These are phyloP conservation scores for Diversispora epigaea DNA, from an alignment of 192 early-diverging fungal genomes.

Conservation along the genomic window DNA sequence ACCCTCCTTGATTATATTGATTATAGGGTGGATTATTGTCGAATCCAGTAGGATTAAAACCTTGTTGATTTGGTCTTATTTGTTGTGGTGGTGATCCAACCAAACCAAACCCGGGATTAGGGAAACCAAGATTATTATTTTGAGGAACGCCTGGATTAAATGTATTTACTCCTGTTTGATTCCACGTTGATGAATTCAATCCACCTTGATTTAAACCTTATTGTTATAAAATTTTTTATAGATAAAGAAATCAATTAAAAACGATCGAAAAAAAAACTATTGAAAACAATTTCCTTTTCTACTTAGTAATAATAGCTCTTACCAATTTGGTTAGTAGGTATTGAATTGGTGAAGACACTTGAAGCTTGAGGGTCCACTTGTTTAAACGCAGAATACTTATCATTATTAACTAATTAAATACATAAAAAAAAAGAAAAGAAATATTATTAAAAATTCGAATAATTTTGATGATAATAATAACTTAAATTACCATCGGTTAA, in stretches of 20 bases:
- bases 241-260: no score
- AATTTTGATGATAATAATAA: neutral
- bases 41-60: neutral
- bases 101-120: conserved; percentile 5
- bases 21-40: neutral
- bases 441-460: neutral
- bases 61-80: neutral
- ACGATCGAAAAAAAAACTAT: neutral
- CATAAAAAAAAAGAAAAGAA: neutral
- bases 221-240: no score
- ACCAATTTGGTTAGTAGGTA: neutral
- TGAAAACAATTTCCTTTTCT: neutral
- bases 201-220: neutral
- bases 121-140: neutral
- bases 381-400: conserved; percentile 18
- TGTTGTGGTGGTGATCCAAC: neutral
- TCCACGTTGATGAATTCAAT: neutral
- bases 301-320: neutral
- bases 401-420: neutral
- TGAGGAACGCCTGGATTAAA: neutral
- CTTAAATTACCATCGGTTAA: neutral
- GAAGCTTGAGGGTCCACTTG: conserved; percentile 15
- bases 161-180: neutral
- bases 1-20: conserved; percentile 20
- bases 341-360: conserved; percentile 11